Evolutionary conservation across 306 rosid genomes (phyloP), one percentile per base, ranked within the genome.

Genomic region (Cucurbita maxima): DNA sequence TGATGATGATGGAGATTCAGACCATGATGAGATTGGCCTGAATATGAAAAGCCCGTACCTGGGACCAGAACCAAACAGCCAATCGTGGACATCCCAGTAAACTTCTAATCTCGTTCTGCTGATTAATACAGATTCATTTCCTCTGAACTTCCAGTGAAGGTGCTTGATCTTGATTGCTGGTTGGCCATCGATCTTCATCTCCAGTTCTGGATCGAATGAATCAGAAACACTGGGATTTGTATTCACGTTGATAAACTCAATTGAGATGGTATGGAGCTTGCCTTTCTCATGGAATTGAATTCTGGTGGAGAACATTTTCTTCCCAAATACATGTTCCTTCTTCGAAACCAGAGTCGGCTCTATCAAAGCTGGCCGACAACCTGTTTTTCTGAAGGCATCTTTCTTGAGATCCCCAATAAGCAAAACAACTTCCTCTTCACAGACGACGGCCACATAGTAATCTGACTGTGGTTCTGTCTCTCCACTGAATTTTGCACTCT

Each of bases 81-180:
- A 93, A 15, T 93, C 97, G 80, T 93, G 98, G 67, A 93, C 97
- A 82, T 93, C 98, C 96, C 96, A 93, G 72, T 76, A 88, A 1
- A 93, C 96, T 71, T 88, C 94, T 52, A 90, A 78, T 72, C 88
- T 86, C 76, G 83, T 87, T 52, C 80, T 85, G 78, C 79, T 83
- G 12, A 93, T 79, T 73, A 75, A 79, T 61, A 90, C 72, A 0
- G 82, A 81, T 38, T 86, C 93, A 62, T 93, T 93, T 4, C 98
- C 98, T 87, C 97, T 90, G 38, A 93, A 93, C 66, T 93, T 93
- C 98, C 98, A 93, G 12, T 93, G 97, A 75, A 93, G 92, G 22
- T 86, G 97, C 84, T 86, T 88, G 20, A 93, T 90, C 62, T 85
- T 92, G 58, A 93, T 64, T 36, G 80, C 92, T 58, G 84, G 74